phyloP scores from a whole-genome alignment of 1,284 basidiomycete species.

The Boletus sp. region DNA sequence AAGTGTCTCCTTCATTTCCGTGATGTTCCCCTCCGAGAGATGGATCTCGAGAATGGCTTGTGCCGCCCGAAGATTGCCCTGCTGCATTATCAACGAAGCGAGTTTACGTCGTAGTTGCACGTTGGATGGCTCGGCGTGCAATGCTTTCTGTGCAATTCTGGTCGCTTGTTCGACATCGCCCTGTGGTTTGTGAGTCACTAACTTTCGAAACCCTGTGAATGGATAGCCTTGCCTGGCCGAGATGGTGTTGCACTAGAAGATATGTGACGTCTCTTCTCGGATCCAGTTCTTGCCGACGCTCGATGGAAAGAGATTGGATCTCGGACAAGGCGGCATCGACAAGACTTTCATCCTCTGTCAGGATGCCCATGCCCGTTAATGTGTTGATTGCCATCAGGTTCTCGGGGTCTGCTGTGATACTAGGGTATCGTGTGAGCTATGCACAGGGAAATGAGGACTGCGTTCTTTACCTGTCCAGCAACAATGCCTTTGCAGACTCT shows the following conservation, averaged over 20 bases:
- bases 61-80: slow-evolving; percentile 39
- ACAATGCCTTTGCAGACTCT: slow-evolving; percentile 74
- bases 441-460: not conserved
- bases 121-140: slow-evolving; percentile 54
- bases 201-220: not conserved
- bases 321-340: slow-evolving; percentile 87
- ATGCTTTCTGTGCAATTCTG: slow-evolving; percentile 51
- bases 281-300: slow-evolving; percentile 61
- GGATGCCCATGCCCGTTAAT: slow-evolving; percentile 82
- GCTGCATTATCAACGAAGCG: slow-evolving; percentile 51
- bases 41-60: slow-evolving; percentile 37
- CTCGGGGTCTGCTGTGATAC: slow-evolving; percentile 64
- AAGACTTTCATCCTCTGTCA: slow-evolving; percentile 74
- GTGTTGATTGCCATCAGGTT: slow-evolving; percentile 78
- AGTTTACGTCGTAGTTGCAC: slow-evolving; percentile 47
- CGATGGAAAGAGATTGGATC: slow-evolving; percentile 62
- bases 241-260: slow-evolving; percentile 62
- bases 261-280: slow-evolving; percentile 62
- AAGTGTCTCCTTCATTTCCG: slow-evolving; percentile 37
- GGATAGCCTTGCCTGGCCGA: slow-evolving; percentile 51
- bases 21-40: slow-evolving; percentile 26
- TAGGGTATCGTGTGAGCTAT: slow-evolving; percentile 32
- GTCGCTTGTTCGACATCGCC: slow-evolving; percentile 47
- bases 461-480: slow-evolving; percentile 74
- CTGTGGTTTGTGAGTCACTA: slow-evolving; percentile 33